Evolutionary conservation across 2,329 filamentous ascomycete species (phyloP).

Genomic region (Nemania diffusa): DNA sequence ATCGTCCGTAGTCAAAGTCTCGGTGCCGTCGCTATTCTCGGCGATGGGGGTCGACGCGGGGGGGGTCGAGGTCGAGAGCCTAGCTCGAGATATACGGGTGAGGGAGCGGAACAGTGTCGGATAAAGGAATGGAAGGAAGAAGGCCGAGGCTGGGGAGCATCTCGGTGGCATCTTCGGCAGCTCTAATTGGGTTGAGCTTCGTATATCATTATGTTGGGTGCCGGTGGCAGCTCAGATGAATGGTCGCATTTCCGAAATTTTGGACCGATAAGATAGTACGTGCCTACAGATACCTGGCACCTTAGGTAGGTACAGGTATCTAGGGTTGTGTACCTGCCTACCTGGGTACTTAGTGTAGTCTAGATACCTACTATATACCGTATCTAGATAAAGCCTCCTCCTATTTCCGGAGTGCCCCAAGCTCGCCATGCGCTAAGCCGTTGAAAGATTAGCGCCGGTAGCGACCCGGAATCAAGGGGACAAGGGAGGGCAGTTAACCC

Average conservation of each 20-base stretch:
- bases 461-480: conserved; percentile 28
- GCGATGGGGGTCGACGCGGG: conserved; percentile 35
- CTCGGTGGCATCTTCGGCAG: conserved; percentile 54
- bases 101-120: conserved; percentile 56
- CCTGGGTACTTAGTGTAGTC: too few species aligned
- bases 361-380: background rate
- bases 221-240: background rate
- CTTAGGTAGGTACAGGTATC: background rate
- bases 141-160: conserved; percentile 51
- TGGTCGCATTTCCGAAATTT: conserved; percentile 18
- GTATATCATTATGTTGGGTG: conserved; percentile 5
- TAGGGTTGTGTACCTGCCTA: too few species aligned
- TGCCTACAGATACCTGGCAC: background rate
- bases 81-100: conserved; percentile 42
- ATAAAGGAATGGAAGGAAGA: conserved; percentile 62
- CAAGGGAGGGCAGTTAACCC: conserved; percentile 11
- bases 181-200: conserved; percentile 18
- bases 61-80: conserved; percentile 42
- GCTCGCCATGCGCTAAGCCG: conserved; percentile 8
- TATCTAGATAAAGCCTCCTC: background rate
- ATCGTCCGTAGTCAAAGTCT: conserved; percentile 48
- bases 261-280: conserved; percentile 38
- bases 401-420: background rate
- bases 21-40: conserved; percentile 41
- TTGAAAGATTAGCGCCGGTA: conserved; percentile 31